Evolutionary conservation across 305 asterid species (phyloP).

Genomic region (Ilex paraguariensis): DNA sequence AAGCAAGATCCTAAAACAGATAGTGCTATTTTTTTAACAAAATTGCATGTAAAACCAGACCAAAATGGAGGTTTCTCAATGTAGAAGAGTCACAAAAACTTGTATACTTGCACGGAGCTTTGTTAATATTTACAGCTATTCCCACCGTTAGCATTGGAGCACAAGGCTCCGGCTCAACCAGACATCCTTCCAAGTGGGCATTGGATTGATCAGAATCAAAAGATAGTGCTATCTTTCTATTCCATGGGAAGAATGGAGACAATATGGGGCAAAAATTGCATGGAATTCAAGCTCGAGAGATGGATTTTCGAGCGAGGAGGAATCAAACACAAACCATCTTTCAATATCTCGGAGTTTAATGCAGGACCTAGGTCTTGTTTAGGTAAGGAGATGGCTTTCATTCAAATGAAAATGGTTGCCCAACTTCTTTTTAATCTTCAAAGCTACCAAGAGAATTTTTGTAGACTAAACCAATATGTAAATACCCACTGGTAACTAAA

Average conservation of each 20-base stretch:
- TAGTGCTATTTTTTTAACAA: too few relatives aligned
- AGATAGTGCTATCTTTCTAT: conserved; percentile 27
- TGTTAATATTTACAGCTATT: conserved; percentile 23
- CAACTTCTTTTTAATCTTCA: too few relatives aligned
- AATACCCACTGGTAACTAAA: too few relatives aligned
- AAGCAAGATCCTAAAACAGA: conserved; percentile 14
- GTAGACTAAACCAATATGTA: too few relatives aligned
- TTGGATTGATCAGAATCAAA: background rate
- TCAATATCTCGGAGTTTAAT: background rate
- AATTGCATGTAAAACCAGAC: background rate
- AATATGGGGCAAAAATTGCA: conserved; percentile 15
- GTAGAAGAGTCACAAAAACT: conserved; percentile 4
- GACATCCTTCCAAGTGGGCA: conserved; percentile 34
- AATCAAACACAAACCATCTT: too few relatives aligned
- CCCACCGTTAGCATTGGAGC: conserved; percentile 43
- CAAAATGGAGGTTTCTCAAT: conserved; percentile 5
- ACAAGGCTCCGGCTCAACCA: conserved; percentile 26
- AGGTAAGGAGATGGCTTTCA: conserved; percentile 38
- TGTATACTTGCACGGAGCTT: conserved; percentile 14
- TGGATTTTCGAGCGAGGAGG: too few relatives aligned
- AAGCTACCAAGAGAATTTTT: too few relatives aligned
- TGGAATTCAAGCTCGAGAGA: conserved; percentile 24
- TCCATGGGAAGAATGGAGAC: conserved; percentile 35
- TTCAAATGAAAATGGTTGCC: conserved; percentile 39
- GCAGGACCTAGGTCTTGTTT: conserved; percentile 36